Percentiles rank a stretch among this genome's conserved stretches.
Evolutionary conservation across 2,329 filamentous ascomycete genomes (phyloP).

Genomic region (Monosporascus sp.): DNA sequence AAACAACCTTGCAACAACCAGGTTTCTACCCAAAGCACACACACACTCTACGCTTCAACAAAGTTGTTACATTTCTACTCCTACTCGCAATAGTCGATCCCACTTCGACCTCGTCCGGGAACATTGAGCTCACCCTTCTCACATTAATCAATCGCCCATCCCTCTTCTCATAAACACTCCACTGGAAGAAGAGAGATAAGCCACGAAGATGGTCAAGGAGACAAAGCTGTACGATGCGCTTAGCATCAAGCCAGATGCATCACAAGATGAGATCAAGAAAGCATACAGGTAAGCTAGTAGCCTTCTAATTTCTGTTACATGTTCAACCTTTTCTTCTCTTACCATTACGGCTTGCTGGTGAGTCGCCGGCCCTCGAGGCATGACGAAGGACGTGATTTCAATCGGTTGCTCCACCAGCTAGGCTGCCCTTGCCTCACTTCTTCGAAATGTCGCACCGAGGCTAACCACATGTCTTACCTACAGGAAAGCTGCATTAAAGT

Average conservation of each 20-base stretch:
- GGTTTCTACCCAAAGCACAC: background rate
- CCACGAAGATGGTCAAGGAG: slow-evolving; percentile 77
- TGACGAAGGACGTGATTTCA: background rate
- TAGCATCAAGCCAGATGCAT: slow-evolving; percentile 69
- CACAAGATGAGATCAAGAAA: slow-evolving; percentile 96
- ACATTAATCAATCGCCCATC: slow-evolving; percentile 3
- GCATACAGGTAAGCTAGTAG: slow-evolving; percentile 66
- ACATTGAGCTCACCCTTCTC: background rate
- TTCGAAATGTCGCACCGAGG: background rate
- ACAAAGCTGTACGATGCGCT: slow-evolving; percentile 92
- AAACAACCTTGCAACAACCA: background rate
- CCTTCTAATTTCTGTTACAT: background rate
- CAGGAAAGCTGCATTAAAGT: slow-evolving; percentile 84
- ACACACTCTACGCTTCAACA: background rate
- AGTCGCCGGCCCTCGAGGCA: background rate
- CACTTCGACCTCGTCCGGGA: too few relatives aligned
- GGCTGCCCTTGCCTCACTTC: slow-evolving; percentile 6
- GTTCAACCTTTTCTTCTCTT: background rate
- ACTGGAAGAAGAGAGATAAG: background rate
- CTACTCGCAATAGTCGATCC: background rate
- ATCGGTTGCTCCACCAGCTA: background rate
- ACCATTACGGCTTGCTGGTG: too few relatives aligned
- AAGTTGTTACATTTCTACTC: background rate
- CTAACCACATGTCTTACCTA: slow-evolving; percentile 29
- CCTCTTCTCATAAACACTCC: slow-evolving; percentile 1